Conservation (phyloP, 441 rosid genomes). For the Erodium trifolium region DNA sequence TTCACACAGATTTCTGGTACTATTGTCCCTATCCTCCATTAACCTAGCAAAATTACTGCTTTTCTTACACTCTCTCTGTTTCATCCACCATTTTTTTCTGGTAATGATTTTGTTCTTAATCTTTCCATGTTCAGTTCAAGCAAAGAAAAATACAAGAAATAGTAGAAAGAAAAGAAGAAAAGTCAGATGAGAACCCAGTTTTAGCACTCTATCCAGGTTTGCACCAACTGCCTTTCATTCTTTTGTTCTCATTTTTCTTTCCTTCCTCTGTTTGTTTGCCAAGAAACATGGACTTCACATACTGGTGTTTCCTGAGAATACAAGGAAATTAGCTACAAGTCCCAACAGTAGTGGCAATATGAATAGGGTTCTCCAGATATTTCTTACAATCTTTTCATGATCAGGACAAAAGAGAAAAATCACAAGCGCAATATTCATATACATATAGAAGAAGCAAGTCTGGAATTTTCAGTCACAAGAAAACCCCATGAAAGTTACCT, state of each 20-base stretch:
- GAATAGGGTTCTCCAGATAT: too few relatives aligned
- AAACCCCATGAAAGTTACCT: not conserved
- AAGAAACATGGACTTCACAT: too few relatives aligned
- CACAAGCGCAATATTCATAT: too few relatives aligned
- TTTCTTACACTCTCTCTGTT: not conserved
- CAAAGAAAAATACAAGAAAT: not conserved
- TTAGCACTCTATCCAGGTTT: conserved; percentile 4
- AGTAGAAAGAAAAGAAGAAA: not conserved
- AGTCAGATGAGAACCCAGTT: not conserved
- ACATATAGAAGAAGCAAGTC: not conserved
- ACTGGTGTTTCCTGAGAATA: not conserved
- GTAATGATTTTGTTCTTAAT: not conserved
- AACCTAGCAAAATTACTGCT: not conserved
- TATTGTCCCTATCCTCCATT: too few relatives aligned
- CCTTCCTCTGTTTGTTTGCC: not conserved
- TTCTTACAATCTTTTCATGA: too few relatives aligned
- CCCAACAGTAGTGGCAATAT: too few relatives aligned
- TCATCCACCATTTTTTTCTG: not conserved
- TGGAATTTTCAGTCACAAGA: too few relatives aligned
- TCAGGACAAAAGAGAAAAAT: too few relatives aligned
- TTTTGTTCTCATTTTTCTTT: not conserved
- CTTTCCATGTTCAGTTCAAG: conserved; percentile 3
- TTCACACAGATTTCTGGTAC: conserved; percentile 18
- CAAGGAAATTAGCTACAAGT: not conserved
- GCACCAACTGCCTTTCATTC: not conserved